Percentiles rank a stretch among this genome's conserved stretches.
These are phyloP conservation scores for Epichloe hybrida DNA, from an alignment of 2,329 filamentous ascomycete genomes.

Conservation along the genomic window DNA sequence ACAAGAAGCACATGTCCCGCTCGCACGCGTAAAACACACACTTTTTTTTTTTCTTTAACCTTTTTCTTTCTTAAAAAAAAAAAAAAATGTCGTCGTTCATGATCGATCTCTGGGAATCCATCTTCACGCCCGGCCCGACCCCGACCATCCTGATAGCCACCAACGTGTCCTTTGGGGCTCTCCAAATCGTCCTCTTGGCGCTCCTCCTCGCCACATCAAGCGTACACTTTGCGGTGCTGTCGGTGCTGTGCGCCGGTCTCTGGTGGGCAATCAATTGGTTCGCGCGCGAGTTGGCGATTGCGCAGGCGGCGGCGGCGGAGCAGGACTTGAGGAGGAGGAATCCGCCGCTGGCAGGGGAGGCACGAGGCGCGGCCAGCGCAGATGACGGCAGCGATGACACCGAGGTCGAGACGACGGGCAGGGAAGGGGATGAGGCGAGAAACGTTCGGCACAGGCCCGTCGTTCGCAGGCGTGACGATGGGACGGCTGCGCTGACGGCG, in stretches of 20 bases:
- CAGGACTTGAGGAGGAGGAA: conserved; percentile 25
- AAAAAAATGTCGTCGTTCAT: conserved; percentile 46
- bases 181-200: conserved; percentile 64
- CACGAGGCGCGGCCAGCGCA: conserved; percentile 13
- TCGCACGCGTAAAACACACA: too few species aligned
- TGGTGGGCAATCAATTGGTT: conserved; percentile 99
- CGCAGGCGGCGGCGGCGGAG: conserved; percentile 17
- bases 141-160: conserved; percentile 79
- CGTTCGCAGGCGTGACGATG: conserved; percentile 15
- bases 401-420: conserved; percentile 29
- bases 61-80: too few species aligned
- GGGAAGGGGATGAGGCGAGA: conserved; percentile 20
- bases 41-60: too few species aligned
- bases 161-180: conserved; percentile 73
- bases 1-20: neutral
- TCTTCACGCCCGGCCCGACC: conserved; percentile 87
- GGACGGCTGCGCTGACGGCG: conserved; percentile 10
- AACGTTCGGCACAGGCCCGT: conserved; percentile 32
- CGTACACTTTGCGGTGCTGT: conserved; percentile 78
- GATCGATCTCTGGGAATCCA: conserved; percentile 72
- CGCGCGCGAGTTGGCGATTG: conserved; percentile 46
- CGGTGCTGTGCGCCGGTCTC: conserved; percentile 61
- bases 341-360: conserved; percentile 16
- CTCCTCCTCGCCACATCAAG: conserved; percentile 74
- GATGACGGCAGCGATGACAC: conserved; percentile 30